Conservation (phyloP, 257 asterid species). For the Catharanthus roseus region DNA sequence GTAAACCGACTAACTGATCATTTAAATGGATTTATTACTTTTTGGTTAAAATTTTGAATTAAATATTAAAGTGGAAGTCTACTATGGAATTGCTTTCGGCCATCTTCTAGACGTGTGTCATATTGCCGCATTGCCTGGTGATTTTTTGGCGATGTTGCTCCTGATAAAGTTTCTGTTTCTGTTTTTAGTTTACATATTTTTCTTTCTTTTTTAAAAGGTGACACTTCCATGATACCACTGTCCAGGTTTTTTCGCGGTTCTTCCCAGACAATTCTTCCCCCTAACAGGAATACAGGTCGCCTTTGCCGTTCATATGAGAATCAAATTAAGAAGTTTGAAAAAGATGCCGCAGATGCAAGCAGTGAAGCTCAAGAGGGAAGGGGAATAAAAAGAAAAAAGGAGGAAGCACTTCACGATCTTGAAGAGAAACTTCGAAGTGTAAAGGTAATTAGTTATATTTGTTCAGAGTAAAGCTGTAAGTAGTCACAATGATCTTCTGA, state of each 20-base stretch:
- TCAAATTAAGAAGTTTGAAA: constrained; percentile 55
- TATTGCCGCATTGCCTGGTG: no score
- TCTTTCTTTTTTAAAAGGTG: neutral
- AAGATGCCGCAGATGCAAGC: constrained; percentile 42
- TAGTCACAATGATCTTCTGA: neutral
- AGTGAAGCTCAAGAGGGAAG: constrained; percentile 37
- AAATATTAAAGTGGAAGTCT: neutral
- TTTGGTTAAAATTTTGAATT: no score
- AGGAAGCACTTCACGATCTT: constrained; percentile 52
- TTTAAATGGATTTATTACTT: neutral
- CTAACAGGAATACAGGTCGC: constrained; percentile 65
- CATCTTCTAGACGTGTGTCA: neutral
- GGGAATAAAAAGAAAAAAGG: constrained; percentile 52
- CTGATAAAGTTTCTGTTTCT: neutral
- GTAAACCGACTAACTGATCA: neutral
- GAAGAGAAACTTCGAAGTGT: constrained; percentile 23
- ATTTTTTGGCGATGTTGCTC: neutral
- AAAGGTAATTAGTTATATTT: constrained; percentile 43
- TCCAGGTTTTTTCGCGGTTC: constrained; percentile 88
- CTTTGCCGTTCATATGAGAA: constrained; percentile 81
- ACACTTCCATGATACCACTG: neutral
- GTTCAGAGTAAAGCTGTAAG: neutral
- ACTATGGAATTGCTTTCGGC: neutral
- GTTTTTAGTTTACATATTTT: neutral
- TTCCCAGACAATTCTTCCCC: constrained; percentile 79